A percentile compares a stretch with the other conserved stretches of the same genome.
Conservation (phyloP, 192 early-diverging fungal species). For the Backusella macrospora region DNA sequence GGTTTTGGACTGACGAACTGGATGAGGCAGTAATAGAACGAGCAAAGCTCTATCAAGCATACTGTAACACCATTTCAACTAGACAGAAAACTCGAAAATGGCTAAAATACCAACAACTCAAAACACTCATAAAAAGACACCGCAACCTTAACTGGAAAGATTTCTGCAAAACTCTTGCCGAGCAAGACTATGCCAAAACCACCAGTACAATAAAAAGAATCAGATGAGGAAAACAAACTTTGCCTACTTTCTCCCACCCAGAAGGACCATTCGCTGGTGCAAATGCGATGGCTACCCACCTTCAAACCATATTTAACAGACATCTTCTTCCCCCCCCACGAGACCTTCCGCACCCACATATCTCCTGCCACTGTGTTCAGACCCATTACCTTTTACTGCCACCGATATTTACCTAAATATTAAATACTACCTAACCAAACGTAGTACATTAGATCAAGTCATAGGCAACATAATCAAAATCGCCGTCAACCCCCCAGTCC, state of each 20-base stretch:
- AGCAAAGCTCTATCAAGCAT: too few relatives aligned
- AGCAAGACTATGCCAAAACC: not conserved
- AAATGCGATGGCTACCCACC: not conserved
- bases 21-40: too few relatives aligned
- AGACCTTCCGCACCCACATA: not conserved
- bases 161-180: not conserved
- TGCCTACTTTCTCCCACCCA: not conserved
- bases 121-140: too few relatives aligned
- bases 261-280: not conserved
- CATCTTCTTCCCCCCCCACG: too few relatives aligned
- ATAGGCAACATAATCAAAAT: not conserved
- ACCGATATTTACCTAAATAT: not conserved
- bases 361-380: not conserved
- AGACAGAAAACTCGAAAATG: too few relatives aligned
- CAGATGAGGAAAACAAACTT: not conserved
- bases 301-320: not conserved
- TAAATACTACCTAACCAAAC: not conserved
- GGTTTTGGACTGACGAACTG: too few relatives aligned
- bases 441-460: not conserved
- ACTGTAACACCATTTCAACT: too few relatives aligned
- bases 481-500: too few relatives aligned
- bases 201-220: not conserved
- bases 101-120: too few relatives aligned
- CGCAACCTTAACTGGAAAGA: not conserved
- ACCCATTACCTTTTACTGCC: not conserved